A percentile compares a stretch with the other conserved stretches of the same genome.
phyloP scores from a whole-genome alignment of 2,329 filamentous ascomycete genomes.

The Dactylellina cionopaga region DNA sequence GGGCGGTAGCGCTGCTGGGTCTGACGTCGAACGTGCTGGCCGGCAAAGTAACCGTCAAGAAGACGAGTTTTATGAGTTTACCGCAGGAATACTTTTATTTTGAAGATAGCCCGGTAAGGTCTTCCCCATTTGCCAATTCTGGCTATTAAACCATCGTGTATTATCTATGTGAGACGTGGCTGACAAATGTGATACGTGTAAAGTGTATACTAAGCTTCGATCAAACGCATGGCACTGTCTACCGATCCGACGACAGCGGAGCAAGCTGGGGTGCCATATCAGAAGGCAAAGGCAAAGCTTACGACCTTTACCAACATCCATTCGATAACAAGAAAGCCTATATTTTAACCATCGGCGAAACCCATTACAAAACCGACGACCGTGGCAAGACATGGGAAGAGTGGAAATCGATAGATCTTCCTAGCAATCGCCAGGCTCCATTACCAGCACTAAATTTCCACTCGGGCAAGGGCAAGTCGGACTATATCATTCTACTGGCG shows the following conservation, averaged over 20 bases:
- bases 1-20: slow-evolving; percentile 51
- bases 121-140: background rate
- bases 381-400: slow-evolving; percentile 81
- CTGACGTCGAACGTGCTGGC: slow-evolving; percentile 30
- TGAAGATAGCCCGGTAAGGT: slow-evolving; percentile 70
- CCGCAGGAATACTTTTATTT: slow-evolving; percentile 85
- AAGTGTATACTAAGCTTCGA: slow-evolving; percentile 63
- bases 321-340: slow-evolving; percentile 83
- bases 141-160: background rate
- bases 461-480: slow-evolving; percentile 81
- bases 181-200: slow-evolving; percentile 12
- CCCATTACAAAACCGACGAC: slow-evolving; percentile 85
- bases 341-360: slow-evolving; percentile 73
- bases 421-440: slow-evolving; percentile 65
- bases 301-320: slow-evolving; percentile 77
- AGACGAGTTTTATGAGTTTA: slow-evolving; percentile 72
- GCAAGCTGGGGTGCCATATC: slow-evolving; percentile 77
- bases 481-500: slow-evolving; percentile 71
- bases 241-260: slow-evolving; percentile 83
- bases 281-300: slow-evolving; percentile 67
- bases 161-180: slow-evolving; percentile 10
- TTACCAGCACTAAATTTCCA: slow-evolving; percentile 74
- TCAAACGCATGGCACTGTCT: slow-evolving; percentile 71
- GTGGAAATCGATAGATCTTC: slow-evolving; percentile 73
- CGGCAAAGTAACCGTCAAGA: slow-evolving; percentile 60